Percentiles rank a stretch among this genome's conserved stretches.
These are phyloP conservation scores for Paraphaeosphaeria minitans DNA, from an alignment of 2,329 filamentous ascomycete genomes.

Conservation along the genomic window DNA sequence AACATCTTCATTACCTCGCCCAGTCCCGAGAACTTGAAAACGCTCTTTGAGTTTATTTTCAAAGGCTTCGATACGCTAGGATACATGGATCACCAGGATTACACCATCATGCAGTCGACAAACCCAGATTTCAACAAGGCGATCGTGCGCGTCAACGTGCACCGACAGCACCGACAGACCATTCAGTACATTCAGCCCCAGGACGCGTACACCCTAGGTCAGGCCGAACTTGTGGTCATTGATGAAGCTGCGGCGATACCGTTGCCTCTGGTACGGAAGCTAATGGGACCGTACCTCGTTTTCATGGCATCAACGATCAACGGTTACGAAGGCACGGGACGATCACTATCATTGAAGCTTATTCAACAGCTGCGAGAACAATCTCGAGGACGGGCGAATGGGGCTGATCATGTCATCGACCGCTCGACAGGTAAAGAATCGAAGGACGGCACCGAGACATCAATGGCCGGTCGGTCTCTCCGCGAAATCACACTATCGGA, in stretches of 20 bases:
- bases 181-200: conserved; percentile 99
- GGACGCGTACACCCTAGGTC: conserved; percentile 91
- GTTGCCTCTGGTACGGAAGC: conserved; percentile 85
- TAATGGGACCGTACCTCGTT: conserved; percentile 95
- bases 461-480: conserved; percentile 70
- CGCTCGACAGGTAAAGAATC: conserved; percentile 75
- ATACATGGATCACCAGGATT: conserved; percentile 94
- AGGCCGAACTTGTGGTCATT: conserved; percentile 93
- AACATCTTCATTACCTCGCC: conserved; percentile 99
- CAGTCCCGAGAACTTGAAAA: conserved; percentile 97
- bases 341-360: conserved; percentile 91
- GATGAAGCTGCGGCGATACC: conserved; percentile 98
- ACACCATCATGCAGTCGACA: conserved; percentile 96
- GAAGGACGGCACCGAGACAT: conserved; percentile 41
- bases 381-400: conserved; percentile 67
- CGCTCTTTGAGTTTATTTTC: conserved; percentile 96
- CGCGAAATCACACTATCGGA: conserved; percentile 92
- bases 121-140: conserved; percentile 99
- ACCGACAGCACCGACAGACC: conserved; percentile 92
- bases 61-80: conserved; percentile 95
- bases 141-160: conserved; percentile 94
- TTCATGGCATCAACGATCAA: conserved; percentile 99
- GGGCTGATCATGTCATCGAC: conserved; percentile 69
- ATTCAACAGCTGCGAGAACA: conserved; percentile 97
- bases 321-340: conserved; percentile 95